Evolutionary conservation across 495 filamentous ascomycete genomes (phyloP).

Genomic region (Rhizodiscina lignyota): DNA sequence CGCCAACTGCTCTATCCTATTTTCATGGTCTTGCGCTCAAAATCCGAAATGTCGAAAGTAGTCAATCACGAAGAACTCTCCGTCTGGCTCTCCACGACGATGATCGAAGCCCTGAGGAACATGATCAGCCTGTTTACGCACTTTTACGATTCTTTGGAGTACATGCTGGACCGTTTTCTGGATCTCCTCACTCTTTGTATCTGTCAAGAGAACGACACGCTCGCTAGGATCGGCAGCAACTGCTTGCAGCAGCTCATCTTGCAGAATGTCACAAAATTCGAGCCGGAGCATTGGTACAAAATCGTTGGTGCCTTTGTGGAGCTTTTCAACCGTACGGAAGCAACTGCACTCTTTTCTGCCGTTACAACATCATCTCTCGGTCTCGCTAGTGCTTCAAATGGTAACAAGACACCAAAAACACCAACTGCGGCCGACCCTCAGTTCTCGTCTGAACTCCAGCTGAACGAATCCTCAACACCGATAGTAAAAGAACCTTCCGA

Average conservation of each 20-base stretch:
- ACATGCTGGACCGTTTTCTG: constrained; percentile 91
- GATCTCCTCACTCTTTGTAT: constrained; percentile 91
- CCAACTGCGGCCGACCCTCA: constrained; percentile 8
- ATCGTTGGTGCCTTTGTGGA: constrained; percentile 92
- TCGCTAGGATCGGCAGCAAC: constrained; percentile 93
- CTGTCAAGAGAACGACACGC: constrained; percentile 97
- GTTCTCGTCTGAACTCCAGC: constrained; percentile 7
- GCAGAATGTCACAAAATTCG: constrained; percentile 87
- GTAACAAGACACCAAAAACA: constrained; percentile 7
- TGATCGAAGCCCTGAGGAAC: constrained; percentile 95
- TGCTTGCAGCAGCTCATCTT: constrained; percentile 91
- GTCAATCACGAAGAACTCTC: constrained; percentile 89
- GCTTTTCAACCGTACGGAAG: constrained; percentile 85
- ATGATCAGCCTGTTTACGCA: constrained; percentile 98
- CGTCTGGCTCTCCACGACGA: constrained; percentile 98
- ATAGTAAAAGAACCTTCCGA: too few species aligned
- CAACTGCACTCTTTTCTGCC: constrained; percentile 83
- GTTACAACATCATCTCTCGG: constrained; percentile 37
- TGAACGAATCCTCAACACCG: constrained; percentile 12
- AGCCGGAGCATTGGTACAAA: constrained; percentile 73
- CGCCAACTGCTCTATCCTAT: constrained; percentile 91
- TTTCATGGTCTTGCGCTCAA: constrained; percentile 92
- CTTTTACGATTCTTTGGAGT: constrained; percentile 87
- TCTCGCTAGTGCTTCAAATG: background rate
- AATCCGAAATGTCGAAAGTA: constrained; percentile 87